Percentiles rank a stretch among this genome's conserved stretches.
Conservation (phyloP, 176 grass and related monocot species). For the Miscanthus lutarioriparius region DNA sequence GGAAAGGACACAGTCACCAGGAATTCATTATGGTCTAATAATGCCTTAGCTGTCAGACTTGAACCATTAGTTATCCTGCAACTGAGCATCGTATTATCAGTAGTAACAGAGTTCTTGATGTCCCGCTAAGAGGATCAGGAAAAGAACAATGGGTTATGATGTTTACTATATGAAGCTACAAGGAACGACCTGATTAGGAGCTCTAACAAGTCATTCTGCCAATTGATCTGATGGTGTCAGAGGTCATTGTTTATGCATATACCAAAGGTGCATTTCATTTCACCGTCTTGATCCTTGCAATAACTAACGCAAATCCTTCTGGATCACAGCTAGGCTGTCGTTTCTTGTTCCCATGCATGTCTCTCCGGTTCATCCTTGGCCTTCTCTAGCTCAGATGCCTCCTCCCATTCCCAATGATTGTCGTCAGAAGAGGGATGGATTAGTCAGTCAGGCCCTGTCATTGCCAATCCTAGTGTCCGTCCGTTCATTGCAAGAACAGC, state of each 20-base stretch:
- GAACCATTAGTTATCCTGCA: constrained; percentile 1
- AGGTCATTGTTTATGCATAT: constrained; percentile 49
- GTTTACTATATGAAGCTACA: background rate
- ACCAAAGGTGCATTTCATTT: constrained; percentile 27
- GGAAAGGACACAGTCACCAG: constrained; percentile 19
- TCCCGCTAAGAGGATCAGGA: background rate
- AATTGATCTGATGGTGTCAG: constrained; percentile 9
- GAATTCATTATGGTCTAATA: constrained; percentile 21
- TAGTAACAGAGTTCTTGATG: background rate
- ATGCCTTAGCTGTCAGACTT: constrained; percentile 33
- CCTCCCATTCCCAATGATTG: constrained; percentile 46
- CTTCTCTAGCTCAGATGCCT: background rate
- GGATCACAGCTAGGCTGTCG: constrained; percentile 28
- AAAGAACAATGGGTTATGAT: background rate
- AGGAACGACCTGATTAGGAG: background rate
- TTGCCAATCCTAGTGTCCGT: constrained; percentile 39
- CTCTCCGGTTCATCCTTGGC: constrained; percentile 9
- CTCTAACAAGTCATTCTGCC: constrained; percentile 5
- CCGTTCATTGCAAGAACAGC: constrained; percentile 43
- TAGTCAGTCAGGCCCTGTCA: constrained; percentile 32
- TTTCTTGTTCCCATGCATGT: constrained; percentile 37
- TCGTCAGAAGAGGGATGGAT: constrained; percentile 22
- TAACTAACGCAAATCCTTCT: constrained; percentile 26
- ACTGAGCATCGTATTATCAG: background rate
- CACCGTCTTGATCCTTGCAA: constrained; percentile 29